Conservation (phyloP, 2,329 filamentous ascomycete species). For the Nannizziopsis barbatae region DNA sequence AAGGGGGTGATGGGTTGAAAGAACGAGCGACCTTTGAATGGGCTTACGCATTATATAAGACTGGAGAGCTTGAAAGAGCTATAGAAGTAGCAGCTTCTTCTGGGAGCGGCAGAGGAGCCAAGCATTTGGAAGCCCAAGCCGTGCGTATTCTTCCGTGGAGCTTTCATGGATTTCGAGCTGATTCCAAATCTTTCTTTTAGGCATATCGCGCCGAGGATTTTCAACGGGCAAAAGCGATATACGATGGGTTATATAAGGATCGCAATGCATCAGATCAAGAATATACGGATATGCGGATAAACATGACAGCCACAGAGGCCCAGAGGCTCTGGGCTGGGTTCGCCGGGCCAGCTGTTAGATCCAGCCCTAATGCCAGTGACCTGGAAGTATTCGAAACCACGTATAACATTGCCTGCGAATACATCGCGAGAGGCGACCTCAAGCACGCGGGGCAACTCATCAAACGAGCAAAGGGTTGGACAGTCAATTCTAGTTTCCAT, state of each 20-base stretch:
- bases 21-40: constrained; percentile 47
- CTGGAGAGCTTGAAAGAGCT: constrained; percentile 45
- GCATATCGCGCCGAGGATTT: constrained; percentile 52
- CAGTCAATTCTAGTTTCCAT: neutral
- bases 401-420: constrained; percentile 54
- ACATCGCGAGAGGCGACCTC: constrained; percentile 50
- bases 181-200: constrained; percentile 16
- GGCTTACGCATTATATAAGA: constrained; percentile 54
- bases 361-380: constrained; percentile 47
- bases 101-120: constrained; percentile 39
- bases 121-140: constrained; percentile 52
- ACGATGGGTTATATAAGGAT: constrained; percentile 40
- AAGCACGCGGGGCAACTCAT: constrained; percentile 48
- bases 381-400: constrained; percentile 54
- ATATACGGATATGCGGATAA: constrained; percentile 51
- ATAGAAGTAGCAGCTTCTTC: constrained; percentile 39
- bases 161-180: neutral
- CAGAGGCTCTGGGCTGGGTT: constrained; percentile 51
- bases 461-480: constrained; percentile 45
- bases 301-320: constrained; percentile 49
- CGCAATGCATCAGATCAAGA: constrained; percentile 36
- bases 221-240: constrained; percentile 43
- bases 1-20: constrained; percentile 44
- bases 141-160: constrained; percentile 29
- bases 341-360: constrained; percentile 41